Evolutionary conservation across 116 monocot species (phyloP).

Genomic region (Dioscorea cayenensis): DNA sequence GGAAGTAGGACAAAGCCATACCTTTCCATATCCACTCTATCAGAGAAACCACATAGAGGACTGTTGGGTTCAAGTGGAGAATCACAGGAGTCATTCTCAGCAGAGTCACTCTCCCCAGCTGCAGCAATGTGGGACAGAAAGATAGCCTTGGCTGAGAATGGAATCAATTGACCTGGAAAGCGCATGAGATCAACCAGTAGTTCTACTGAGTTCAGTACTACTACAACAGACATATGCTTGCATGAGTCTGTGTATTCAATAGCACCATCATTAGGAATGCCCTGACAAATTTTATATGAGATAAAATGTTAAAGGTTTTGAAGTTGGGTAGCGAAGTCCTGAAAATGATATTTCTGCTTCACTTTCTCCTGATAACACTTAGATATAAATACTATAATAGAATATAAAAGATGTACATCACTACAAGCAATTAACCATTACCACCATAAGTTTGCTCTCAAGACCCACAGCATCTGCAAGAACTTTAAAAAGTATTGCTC

Average conservation of each 20-base stretch:
- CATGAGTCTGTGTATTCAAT: slow-evolving; percentile 68
- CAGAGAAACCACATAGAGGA: slow-evolving; percentile 70
- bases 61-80: slow-evolving; percentile 98
- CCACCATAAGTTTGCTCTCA: slow-evolving; percentile 85
- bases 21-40: slow-evolving; percentile 68
- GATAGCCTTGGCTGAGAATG: slow-evolving; percentile 87
- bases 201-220: slow-evolving; percentile 78
- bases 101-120: slow-evolving; percentile 92
- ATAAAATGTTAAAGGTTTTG: background rate
- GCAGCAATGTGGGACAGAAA: slow-evolving; percentile 78
- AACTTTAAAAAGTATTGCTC: slow-evolving; percentile 96
- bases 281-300: slow-evolving; percentile 31
- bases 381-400: too few relatives aligned
- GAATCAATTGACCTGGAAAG: slow-evolving; percentile 91
- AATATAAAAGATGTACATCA: background rate
- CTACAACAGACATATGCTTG: slow-evolving; percentile 95
- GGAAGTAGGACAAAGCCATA: slow-evolving; percentile 14
- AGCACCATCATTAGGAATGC: slow-evolving; percentile 69
- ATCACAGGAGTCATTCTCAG: slow-evolving; percentile 99
- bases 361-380: background rate
- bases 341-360: background rate
- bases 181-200: slow-evolving; percentile 94
- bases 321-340: background rate
- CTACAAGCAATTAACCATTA: slow-evolving; percentile 24
- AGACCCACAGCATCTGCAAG: slow-evolving; percentile 95